Conservation (phyloP, 2,329 filamentous ascomycete species). For the Xylariaceae sp. region DNA sequence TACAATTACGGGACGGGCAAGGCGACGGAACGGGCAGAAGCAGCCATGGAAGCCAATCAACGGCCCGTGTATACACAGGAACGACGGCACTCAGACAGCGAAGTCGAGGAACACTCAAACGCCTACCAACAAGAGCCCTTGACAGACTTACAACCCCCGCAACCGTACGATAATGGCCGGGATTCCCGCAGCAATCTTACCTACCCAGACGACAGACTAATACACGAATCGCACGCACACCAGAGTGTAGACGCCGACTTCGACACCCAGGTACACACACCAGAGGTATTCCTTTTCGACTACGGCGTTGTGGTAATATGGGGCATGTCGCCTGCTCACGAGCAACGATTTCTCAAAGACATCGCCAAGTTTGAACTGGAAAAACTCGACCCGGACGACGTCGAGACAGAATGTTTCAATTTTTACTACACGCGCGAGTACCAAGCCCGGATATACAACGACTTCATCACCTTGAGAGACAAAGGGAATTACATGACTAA, state of each 20-base stretch:
- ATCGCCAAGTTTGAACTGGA: conserved; percentile 91
- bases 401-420: conserved; percentile 95
- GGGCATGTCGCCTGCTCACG: conserved; percentile 91
- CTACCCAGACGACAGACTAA: conserved; percentile 31
- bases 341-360: conserved; percentile 87
- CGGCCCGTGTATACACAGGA: conserved; percentile 49
- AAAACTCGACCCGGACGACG: conserved; percentile 80
- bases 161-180: conserved; percentile 24
- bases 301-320: conserved; percentile 98
- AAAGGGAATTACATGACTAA: conserved; percentile 99
- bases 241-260: conserved; percentile 60
- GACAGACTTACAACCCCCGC: conserved; percentile 52
- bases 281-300: conserved; percentile 93
- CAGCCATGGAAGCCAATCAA: conserved; percentile 29
- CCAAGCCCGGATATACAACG: conserved; percentile 97
- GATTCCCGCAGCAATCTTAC: conserved; percentile 34
- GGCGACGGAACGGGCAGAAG: conserved; percentile 36
- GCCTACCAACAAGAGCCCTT: conserved; percentile 59
- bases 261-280: conserved; percentile 83
- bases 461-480: conserved; percentile 92
- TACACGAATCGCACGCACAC: conserved; percentile 34
- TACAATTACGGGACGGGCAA: conserved; percentile 66
- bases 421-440: conserved; percentile 99
- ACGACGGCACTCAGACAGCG: conserved; percentile 72
- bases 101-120: conserved; percentile 58